These are phyloP conservation scores for Fraxinus baroniana DNA, from an alignment of 305 asterid genomes.

Conservation along the genomic window DNA sequence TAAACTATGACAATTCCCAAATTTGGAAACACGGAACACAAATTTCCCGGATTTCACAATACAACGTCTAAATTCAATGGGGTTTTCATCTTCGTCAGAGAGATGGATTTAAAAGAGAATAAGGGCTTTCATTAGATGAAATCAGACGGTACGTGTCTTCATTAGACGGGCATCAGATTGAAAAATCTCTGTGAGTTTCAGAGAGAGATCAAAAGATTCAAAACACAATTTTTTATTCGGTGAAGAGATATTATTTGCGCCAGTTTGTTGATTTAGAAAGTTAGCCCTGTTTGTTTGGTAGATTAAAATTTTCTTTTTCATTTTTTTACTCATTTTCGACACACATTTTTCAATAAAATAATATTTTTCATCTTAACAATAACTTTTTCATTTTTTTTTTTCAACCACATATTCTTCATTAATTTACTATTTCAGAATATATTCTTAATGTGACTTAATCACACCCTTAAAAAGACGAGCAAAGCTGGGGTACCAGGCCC, in stretches of 20 bases:
- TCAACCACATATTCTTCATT: no score
- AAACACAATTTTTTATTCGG: background rate
- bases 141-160: background rate
- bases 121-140: background rate
- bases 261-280: background rate
- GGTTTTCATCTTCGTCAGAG: background rate
- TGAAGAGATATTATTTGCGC: background rate
- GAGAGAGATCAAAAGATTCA: background rate
- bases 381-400: no score
- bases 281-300: no score
- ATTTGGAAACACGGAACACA: background rate
- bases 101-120: background rate
- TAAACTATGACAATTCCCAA: background rate
- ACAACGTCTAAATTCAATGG: background rate
- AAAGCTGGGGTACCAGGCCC: no score
- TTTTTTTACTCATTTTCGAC: no score
- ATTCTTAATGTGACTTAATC: no score
- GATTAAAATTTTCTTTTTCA: no score
- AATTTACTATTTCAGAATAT: no score
- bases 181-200: background rate
- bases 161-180: background rate
- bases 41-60: background rate
- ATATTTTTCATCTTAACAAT: no score
- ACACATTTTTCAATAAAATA: no score
- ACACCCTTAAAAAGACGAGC: no score